Conservation (phyloP, 164 flowering plant genomes). For the Amborella trichopoda region DNA sequence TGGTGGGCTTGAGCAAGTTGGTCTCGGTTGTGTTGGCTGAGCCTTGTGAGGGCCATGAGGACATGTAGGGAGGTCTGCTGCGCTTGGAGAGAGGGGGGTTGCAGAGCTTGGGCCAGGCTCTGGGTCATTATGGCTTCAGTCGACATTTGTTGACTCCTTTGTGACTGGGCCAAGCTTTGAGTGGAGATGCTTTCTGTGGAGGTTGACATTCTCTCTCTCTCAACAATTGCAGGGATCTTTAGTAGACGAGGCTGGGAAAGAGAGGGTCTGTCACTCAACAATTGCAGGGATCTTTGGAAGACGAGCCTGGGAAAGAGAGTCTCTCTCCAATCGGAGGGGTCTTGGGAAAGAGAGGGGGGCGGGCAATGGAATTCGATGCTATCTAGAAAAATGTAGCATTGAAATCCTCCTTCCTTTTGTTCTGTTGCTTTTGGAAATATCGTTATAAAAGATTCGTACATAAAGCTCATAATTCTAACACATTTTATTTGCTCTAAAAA, state of each 20-base stretch:
- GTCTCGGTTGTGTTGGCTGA: slow-evolving; percentile 42
- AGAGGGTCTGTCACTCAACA: too few relatives aligned
- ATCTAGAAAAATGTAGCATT: too few relatives aligned
- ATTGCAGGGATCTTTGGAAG: too few relatives aligned
- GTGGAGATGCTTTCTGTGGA: neutral
- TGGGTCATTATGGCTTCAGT: slow-evolving; percentile 5
- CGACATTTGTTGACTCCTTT: slow-evolving; percentile 2
- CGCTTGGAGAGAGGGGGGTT: slow-evolving; percentile 21
- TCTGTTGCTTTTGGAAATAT: too few relatives aligned
- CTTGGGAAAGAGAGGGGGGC: too few relatives aligned
- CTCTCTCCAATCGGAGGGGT: too few relatives aligned
- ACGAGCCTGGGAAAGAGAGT: too few relatives aligned
- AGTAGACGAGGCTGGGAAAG: neutral
- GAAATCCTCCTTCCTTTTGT: too few relatives aligned
- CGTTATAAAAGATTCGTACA: too few relatives aligned
- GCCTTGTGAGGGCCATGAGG: slow-evolving; percentile 36
- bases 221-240: slow-evolving; percentile 3
- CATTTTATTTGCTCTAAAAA: too few relatives aligned
- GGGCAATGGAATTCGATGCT: too few relatives aligned
- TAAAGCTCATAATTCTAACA: too few relatives aligned
- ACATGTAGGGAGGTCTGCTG: slow-evolving; percentile 30
- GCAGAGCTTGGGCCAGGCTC: slow-evolving; percentile 8
- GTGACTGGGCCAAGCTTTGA: neutral
- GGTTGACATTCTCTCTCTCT: slow-evolving; percentile 4
- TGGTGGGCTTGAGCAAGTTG: slow-evolving; percentile 36